Evolutionary conservation across 371 early-diverging fungal species (phyloP).

Genomic region (Haplosporangium sp.): DNA sequence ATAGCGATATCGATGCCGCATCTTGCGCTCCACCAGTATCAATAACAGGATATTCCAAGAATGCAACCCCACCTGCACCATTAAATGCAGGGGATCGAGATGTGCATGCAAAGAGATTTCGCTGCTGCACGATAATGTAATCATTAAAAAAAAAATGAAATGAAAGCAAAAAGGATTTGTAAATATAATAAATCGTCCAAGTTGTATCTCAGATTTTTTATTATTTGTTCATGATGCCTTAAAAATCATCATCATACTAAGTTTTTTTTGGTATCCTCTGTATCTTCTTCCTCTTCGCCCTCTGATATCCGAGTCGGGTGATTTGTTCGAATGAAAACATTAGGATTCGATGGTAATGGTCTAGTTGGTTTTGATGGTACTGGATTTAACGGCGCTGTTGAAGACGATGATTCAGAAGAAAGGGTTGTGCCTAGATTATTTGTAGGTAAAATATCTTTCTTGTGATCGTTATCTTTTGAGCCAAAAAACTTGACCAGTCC

Average conservation of each 20-base stretch:
- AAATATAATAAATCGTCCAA: constrained; percentile 1
- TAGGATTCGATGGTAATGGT: neutral
- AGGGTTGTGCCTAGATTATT: constrained; percentile 8
- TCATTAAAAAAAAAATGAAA: constrained; percentile 1
- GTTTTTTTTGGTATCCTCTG: constrained; percentile 10
- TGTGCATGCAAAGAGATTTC: constrained; percentile 1
- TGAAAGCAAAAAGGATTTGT: neutral
- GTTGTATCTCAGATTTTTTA: neutral
- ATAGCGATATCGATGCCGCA: neutral
- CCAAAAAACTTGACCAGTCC: constrained; percentile 25
- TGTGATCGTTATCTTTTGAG: constrained; percentile 7
- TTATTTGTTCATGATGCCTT: neutral
- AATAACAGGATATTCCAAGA: constrained; percentile 16
- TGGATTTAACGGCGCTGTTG: neutral
- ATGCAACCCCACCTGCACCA: constrained; percentile 18
- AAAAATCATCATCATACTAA: neutral
- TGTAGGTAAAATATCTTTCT: neutral
- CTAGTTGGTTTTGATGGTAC: neutral
- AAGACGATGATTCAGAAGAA: constrained; percentile 14
- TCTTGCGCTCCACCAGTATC: neutral
- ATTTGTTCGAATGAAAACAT: constrained; percentile 34
- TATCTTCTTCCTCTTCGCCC: constrained; percentile 47
- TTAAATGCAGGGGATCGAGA: neutral
- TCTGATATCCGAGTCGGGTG: constrained; percentile 52
- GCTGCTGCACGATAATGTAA: constrained; percentile 20